Conservation (phyloP, 1,139 yeast species). For the Yamadazyma friedrichii region DNA sequence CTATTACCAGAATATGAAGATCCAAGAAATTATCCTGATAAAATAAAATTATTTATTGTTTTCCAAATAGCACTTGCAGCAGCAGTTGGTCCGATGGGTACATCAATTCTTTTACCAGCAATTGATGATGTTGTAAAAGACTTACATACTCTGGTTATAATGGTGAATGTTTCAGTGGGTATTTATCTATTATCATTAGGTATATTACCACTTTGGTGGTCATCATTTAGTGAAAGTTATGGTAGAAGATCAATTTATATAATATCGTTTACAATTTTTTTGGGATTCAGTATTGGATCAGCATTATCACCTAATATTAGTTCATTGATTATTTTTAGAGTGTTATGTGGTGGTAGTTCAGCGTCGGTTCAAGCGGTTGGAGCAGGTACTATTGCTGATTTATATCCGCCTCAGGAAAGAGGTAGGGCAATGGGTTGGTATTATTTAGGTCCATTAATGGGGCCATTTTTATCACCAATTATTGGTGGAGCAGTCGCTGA, state of each 20-base stretch:
- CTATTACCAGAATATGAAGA: conserved; percentile 72
- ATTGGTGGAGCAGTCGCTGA: conserved; percentile 75
- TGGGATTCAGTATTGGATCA: conserved; percentile 70
- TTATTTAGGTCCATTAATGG: conserved; percentile 78
- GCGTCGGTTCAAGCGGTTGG: conserved; percentile 90
- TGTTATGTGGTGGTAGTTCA: conserved; percentile 75
- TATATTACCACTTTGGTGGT: conserved; percentile 88
- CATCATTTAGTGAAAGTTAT: conserved; percentile 68
- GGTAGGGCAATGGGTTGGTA: conserved; percentile 81
- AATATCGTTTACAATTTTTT: conserved; percentile 60
- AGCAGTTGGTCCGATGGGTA: conserved; percentile 89
- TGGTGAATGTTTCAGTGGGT: conserved; percentile 79
- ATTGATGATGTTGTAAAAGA: conserved; percentile 56
- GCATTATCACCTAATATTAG: conserved; percentile 63
- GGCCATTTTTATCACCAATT: conserved; percentile 80
- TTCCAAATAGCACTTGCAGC: conserved; percentile 71
- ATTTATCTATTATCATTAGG: conserved; percentile 73
- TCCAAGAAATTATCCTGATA: conserved; percentile 59
- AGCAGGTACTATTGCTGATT: conserved; percentile 82
- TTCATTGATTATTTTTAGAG: conserved; percentile 65
- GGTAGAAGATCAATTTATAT: conserved; percentile 78
- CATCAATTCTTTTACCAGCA: conserved; percentile 81
- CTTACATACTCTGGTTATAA: conserved; percentile 54
- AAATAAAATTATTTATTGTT: conserved; percentile 54
- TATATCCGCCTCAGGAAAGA: conserved; percentile 64